A percentile compares a stretch with the other conserved stretches of the same genome.
These are phyloP conservation scores for Aspergillus taichungensis DNA, from an alignment of 495 filamentous ascomycete species.

Conservation along the genomic window DNA sequence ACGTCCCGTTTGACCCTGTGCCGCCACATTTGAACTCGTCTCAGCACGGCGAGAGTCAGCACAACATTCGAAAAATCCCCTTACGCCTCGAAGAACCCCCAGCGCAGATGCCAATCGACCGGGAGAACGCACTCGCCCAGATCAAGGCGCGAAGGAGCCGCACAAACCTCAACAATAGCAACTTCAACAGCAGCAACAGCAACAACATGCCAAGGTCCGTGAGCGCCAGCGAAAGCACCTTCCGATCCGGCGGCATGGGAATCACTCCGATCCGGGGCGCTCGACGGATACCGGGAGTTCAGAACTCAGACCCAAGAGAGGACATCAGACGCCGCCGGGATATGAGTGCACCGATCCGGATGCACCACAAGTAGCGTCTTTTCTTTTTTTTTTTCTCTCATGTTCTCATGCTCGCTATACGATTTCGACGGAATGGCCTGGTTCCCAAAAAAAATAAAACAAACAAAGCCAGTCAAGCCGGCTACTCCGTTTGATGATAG, in stretches of 20 bases:
- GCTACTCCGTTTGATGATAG: constrained; percentile 1
- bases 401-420: too few species aligned
- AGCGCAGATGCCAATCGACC: constrained; percentile 33
- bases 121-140: constrained; percentile 44
- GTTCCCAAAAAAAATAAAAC: too few species aligned
- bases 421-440: too few species aligned
- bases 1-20: constrained; percentile 4
- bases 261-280: constrained; percentile 20
- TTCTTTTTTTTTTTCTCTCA: background rate
- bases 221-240: constrained; percentile 28
- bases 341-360: constrained; percentile 32
- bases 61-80: constrained; percentile 26
- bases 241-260: constrained; percentile 19
- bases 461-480: too few species aligned
- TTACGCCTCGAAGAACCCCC: constrained; percentile 18
- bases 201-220: constrained; percentile 38
- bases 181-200: constrained; percentile 28
- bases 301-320: constrained; percentile 18
- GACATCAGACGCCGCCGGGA: constrained; percentile 28
- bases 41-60: constrained; percentile 5
- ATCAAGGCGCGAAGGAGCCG: constrained; percentile 40
- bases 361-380: constrained; percentile 25
- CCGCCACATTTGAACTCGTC: background rate
- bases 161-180: constrained; percentile 7
- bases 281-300: constrained; percentile 31